Base-by-base conservation (phyloP, 257 asterid genomes). In the Parsonsia alboflavescens region DNA sequence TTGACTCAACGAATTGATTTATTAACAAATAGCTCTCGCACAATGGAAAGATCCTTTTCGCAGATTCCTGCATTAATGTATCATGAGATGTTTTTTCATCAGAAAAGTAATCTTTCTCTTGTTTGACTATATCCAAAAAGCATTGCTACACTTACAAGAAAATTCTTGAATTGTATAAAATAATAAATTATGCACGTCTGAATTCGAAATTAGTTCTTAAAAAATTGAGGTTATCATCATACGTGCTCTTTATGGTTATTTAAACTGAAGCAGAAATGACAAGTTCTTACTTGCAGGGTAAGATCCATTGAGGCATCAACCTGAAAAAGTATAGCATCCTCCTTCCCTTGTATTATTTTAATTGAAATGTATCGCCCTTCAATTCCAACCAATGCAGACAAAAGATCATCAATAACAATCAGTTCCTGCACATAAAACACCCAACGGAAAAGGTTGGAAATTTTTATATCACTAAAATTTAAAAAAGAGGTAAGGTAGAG, bases 241-340 rank as follows among this genome's bases (percentile, higher is more conserved):
- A 33, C 24, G 53, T 53, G 67, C 65, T 36, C 70, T 33, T 53
- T 39, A 26, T 48, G 42, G 21, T 53, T 58, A 68, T 46, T 41
- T 16, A 50, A 75, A 70, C 61, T 44, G 54, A 59, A 77, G 69
- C 42, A 76, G 21, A 44, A 26, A 53, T 30, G 56, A 72, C 68
- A 62, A 2, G 76, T 75, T 70, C 81, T 83, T 80, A 84, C 99
- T 93, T 92, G 99, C 85, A 94, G 96, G 57, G 93, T 84, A 80
- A 94, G 86, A 87, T 90, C 99, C 99, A 94, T 92, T 39, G 99
- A 94, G 59, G 97, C 87, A 69, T 92, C 99, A 72, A 90, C 90
- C 66, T 92, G 90, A 74, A 89, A 92, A 61, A 81, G 75, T 41
- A 86, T 77, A 78, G 28, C 45, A 78, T 88, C 85, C 72, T 82